Evolutionary conservation across 805 yeast genomes (phyloP).

Genomic region (Saccharomyces jurei): DNA sequence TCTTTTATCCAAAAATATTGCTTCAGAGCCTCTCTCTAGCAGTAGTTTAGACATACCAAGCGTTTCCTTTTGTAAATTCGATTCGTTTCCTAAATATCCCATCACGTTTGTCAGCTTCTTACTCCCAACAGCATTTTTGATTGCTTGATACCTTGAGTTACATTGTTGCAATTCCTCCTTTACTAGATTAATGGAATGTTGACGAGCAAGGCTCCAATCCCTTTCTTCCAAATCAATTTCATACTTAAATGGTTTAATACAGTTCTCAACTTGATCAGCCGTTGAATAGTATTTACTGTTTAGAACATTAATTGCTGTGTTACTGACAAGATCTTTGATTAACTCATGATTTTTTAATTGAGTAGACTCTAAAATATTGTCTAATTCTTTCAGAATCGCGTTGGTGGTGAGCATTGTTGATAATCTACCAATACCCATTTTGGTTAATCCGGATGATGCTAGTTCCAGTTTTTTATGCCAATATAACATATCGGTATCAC

Average conservation of each 20-base stretch:
- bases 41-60: conserved; percentile 76
- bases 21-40: conserved; percentile 74
- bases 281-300: conserved; percentile 77
- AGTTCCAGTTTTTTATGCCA: conserved; percentile 87
- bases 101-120: conserved; percentile 78
- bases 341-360: conserved; percentile 79
- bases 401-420: conserved; percentile 78
- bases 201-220: conserved; percentile 81
- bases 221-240: conserved; percentile 94
- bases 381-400: conserved; percentile 70
- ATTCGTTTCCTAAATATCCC: conserved; percentile 46
- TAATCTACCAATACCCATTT: conserved; percentile 86
- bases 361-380: conserved; percentile 62
- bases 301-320: conserved; percentile 76
- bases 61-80: conserved; percentile 47
- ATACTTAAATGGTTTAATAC: conserved; percentile 95
- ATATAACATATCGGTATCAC: conserved; percentile 49
- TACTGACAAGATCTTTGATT: conserved; percentile 71
- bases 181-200: conserved; percentile 62
- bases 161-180: conserved; percentile 85
- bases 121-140: conserved; percentile 72
- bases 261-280: conserved; percentile 96
- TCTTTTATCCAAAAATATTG: conserved; percentile 70
- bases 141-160: conserved; percentile 46
- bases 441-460: conserved; percentile 76